Percentiles rank a stretch among this genome's conserved stretches.
Evolutionary conservation across 2,329 filamentous ascomycete genomes (phyloP).

Genomic region (Drechslerella stenobrocha): DNA sequence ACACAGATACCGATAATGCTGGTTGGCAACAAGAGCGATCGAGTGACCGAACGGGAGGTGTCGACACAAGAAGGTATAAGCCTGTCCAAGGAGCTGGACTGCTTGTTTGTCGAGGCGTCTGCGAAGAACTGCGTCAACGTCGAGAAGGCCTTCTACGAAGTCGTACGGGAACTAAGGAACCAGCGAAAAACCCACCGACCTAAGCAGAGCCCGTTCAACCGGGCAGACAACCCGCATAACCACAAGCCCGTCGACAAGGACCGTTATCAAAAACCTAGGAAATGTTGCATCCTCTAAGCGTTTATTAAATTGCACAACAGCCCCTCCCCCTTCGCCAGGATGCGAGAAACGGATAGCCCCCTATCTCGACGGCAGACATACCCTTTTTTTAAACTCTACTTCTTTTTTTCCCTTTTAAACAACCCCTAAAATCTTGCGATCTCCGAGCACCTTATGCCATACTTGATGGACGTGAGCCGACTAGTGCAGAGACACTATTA

Average conservation of each 20-base stretch:
- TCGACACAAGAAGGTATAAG: slow-evolving; percentile 95
- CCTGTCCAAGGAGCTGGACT: slow-evolving; percentile 85
- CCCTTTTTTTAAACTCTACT: background rate
- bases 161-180: slow-evolving; percentile 83
- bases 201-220: slow-evolving; percentile 13
- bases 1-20: slow-evolving; percentile 91
- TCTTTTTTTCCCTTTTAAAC: background rate
- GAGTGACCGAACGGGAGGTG: slow-evolving; percentile 92
- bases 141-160: slow-evolving; percentile 97
- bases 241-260: slow-evolving; percentile 33
- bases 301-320: slow-evolving; percentile 1
- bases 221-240: slow-evolving; percentile 20
- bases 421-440: slow-evolving; percentile 7
- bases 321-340: background rate
- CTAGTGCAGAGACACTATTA: slow-evolving; percentile 39
- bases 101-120: slow-evolving; percentile 95
- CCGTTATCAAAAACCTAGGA: slow-evolving; percentile 33
- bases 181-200: slow-evolving; percentile 62
- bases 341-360: slow-evolving; percentile 1
- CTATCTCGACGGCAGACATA: slow-evolving; percentile 1
- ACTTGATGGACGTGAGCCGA: slow-evolving; percentile 20
- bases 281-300: slow-evolving; percentile 41
- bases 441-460: slow-evolving; percentile 30
- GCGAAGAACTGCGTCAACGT: slow-evolving; percentile 99
- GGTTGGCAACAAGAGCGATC: slow-evolving; percentile 97